Conservation (phyloP, 2,329 filamentous ascomycete genomes). For the Microdochium bolleyi region DNA sequence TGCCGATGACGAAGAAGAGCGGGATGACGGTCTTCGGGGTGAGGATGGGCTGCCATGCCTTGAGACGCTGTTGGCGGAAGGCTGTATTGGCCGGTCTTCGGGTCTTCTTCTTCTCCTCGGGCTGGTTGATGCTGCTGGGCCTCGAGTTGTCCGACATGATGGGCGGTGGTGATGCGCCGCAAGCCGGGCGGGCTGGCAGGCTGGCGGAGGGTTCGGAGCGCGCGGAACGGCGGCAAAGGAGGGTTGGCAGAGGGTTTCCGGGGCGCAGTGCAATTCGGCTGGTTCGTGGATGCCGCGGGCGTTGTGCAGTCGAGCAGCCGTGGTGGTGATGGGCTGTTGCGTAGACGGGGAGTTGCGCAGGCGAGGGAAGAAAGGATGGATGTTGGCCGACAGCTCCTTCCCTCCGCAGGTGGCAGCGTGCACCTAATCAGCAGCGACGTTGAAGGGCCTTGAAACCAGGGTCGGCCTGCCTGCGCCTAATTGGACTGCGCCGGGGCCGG, state of each 20-base stretch:
- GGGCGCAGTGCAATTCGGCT: too few species aligned
- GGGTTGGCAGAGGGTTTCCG: neutral
- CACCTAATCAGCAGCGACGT: neutral
- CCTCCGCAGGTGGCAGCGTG: too few species aligned
- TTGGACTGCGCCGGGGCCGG: too few species aligned
- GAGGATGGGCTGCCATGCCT: conserved; percentile 98
- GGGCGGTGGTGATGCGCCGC: neutral
- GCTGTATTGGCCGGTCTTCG: conserved; percentile 91
- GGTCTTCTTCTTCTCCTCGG: conserved; percentile 77
- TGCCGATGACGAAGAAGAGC: conserved; percentile 67
- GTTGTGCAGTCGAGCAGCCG: too few species aligned
- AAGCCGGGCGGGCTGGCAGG: neutral
- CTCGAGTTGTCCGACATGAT: conserved; percentile 39
- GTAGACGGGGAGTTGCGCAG: too few species aligned
- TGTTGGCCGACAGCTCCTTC: too few species aligned
- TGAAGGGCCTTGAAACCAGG: neutral
- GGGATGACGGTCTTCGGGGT: conserved; percentile 70
- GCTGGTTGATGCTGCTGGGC: conserved; percentile 41
- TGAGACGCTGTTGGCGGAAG: conserved; percentile 91
- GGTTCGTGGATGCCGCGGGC: too few species aligned
- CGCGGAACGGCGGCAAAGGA: neutral
- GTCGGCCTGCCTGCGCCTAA: neutral
- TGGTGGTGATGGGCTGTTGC: too few species aligned
- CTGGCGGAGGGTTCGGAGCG: neutral
- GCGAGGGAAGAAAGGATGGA: too few species aligned